Conservation (phyloP, 768 basidiomycete species). For the Phaeotremella skinneri region DNA sequence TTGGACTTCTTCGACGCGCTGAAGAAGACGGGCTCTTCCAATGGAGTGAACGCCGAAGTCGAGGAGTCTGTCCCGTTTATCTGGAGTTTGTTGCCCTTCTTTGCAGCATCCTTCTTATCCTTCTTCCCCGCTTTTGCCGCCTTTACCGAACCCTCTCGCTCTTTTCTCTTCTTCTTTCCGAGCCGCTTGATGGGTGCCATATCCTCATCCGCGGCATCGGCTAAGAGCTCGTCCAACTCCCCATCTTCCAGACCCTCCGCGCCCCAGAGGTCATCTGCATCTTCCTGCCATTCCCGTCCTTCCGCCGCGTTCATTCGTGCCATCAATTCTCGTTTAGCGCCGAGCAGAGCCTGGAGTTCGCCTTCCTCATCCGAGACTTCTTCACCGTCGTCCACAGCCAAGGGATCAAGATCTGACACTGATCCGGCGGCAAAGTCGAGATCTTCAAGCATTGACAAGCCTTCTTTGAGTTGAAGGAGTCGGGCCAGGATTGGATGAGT, state of each 20-base stretch:
- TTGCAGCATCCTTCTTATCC: constrained; percentile 33
- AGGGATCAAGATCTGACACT: constrained; percentile 39
- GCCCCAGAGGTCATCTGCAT: constrained; percentile 38
- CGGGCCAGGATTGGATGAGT: constrained; percentile 70
- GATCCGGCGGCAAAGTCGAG: constrained; percentile 63
- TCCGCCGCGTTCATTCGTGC: constrained; percentile 15
- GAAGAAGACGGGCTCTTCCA: constrained; percentile 74
- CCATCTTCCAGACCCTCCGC: constrained; percentile 41
- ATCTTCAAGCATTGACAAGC: constrained; percentile 74
- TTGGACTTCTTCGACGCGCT: constrained; percentile 30
- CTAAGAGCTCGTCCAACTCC: constrained; percentile 40
- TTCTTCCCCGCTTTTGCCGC: constrained; percentile 29
- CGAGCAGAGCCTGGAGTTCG: constrained; percentile 27
- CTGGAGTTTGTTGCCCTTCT: neutral
- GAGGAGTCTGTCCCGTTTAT: constrained; percentile 37
- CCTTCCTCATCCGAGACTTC: constrained; percentile 38
- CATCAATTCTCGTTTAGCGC: constrained; percentile 27
- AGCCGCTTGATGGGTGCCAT: constrained; percentile 53
- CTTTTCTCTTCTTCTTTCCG: constrained; percentile 25
- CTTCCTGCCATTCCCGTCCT: constrained; percentile 42
- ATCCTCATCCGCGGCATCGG: constrained; percentile 28
- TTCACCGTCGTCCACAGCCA: constrained; percentile 55
- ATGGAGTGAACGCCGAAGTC: constrained; percentile 54
- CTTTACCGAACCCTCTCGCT: constrained; percentile 26
- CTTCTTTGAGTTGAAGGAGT: constrained; percentile 77